Evolutionary conservation across 768 basidiomycete species (phyloP), one percentile per base, ranked within the genome.

Genomic region (Mycena capillaripes): DNA sequence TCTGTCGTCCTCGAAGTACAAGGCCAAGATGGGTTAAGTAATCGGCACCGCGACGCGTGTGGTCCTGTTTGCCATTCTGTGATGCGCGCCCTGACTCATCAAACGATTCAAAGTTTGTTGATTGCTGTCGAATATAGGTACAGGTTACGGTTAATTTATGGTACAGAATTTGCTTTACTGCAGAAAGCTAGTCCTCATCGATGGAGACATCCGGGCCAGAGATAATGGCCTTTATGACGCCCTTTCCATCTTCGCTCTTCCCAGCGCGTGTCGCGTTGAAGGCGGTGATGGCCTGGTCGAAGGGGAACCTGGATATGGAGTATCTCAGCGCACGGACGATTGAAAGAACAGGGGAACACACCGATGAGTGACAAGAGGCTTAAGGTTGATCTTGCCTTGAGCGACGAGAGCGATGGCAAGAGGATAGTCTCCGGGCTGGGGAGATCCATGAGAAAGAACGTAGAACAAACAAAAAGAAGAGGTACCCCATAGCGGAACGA

Each of bases 401-500:
- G 94, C 87, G 57, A 92, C 96, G 50, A 98, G 89, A 56, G 93
- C 90, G 76, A 99, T 94, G 19, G 96, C 93, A 69, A 95, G 87
- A 29, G 89, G 89, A 80, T 97, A 98, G 79, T 93, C 93, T 16
- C 95, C 96, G 48, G 95, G 90, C 92, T 94, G 66, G 42, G 50
- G 36, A 19, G n/a, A 63, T 60, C 40, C 40, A 25, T 70, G 46
- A 34, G n/a, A n/a, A 38, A 30, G 23, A 29, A 68, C 29, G 63
- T 7, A 53, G n/a, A 63, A 23, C 55, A 53, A 29, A 36, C 30
- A 48, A 64, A 1, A 42, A 44, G 11, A 50, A 69, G 0, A 84
- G 89, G 68, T 80, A 94, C 90, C 19, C 91, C 93, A 77, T 94
- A 97, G 76, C 97, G 91, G 93, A 98, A 98, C n/a, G 94, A 95